A percentile compares a stretch with the other conserved stretches of the same genome.
phyloP scores from a whole-genome alignment of 768 basidiomycete species.

The Kwoniella dejecticola region DNA sequence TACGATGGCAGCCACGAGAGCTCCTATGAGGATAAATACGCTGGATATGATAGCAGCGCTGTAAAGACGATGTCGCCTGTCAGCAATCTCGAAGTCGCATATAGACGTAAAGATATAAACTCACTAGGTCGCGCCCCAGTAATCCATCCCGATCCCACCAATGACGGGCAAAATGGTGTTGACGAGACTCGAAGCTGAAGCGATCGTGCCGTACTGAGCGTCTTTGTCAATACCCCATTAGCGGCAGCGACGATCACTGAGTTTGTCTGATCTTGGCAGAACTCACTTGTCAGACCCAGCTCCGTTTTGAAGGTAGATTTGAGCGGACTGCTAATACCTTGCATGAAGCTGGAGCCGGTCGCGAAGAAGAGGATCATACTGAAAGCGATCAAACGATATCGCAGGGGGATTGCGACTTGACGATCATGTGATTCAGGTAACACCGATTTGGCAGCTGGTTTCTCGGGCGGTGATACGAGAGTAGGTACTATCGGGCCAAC shows the following conservation, averaged over 20 bases:
- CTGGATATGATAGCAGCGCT: slow-evolving; percentile 46
- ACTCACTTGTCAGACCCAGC: slow-evolving; percentile 41
- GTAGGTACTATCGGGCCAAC: too few relatives aligned
- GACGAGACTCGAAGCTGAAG: slow-evolving; percentile 48
- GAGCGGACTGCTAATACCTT: slow-evolving; percentile 30
- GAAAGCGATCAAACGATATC: slow-evolving; percentile 36
- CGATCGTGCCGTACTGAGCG: slow-evolving; percentile 49
- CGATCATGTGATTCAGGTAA: too few relatives aligned
- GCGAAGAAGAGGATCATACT: slow-evolving; percentile 47
- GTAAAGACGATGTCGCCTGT: too few relatives aligned
- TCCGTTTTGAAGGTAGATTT: slow-evolving; percentile 40
- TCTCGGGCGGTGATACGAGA: too few relatives aligned
- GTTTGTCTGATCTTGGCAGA: background rate
- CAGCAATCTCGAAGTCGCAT: too few relatives aligned
- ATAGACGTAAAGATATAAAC: slow-evolving; percentile 13
- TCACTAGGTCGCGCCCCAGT: slow-evolving; percentile 51
- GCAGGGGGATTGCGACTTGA: slow-evolving; percentile 39
- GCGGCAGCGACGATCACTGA: background rate
- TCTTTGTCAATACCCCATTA: slow-evolving; percentile 19
- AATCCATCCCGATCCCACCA: slow-evolving; percentile 52
- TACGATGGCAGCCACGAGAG: slow-evolving; percentile 34
- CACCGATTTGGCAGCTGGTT: too few relatives aligned
- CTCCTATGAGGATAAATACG: slow-evolving; percentile 46
- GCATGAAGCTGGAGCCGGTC: slow-evolving; percentile 34
- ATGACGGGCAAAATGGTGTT: slow-evolving; percentile 54